phyloP scores from a whole-genome alignment of 768 basidiomycete genomes.

The Panus rudis region DNA sequence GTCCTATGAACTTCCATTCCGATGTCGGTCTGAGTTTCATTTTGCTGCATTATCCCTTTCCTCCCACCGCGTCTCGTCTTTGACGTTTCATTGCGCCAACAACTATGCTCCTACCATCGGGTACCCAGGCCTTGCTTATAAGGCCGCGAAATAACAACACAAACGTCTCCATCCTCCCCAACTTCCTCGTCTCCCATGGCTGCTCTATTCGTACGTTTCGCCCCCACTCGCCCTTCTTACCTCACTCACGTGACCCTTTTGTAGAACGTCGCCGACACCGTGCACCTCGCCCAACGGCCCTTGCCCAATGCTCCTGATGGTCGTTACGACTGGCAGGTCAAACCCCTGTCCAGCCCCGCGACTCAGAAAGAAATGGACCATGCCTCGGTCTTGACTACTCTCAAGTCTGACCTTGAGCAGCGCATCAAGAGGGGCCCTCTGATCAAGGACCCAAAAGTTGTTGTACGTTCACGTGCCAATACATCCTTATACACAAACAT shows the following conservation, averaged over 20 bases:
- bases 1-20: too few species aligned
- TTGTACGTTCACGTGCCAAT: background rate
- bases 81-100: too few species aligned
- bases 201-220: too few species aligned
- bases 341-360: slow-evolving; percentile 11
- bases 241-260: background rate
- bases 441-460: slow-evolving; percentile 8
- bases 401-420: slow-evolving; percentile 13
- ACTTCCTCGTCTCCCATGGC: too few species aligned
- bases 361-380: slow-evolving; percentile 23
- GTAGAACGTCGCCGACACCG: slow-evolving; percentile 24
- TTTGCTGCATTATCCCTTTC: too few species aligned
- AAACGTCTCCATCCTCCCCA: too few species aligned
- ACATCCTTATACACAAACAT: background rate
- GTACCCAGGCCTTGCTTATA: too few species aligned
- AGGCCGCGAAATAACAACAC: too few species aligned
- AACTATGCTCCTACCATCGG: too few species aligned
- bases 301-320: slow-evolving; percentile 37
- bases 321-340: slow-evolving; percentile 36
- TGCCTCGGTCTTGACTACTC: slow-evolving; percentile 30
- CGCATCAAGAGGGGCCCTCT: slow-evolving; percentile 10
- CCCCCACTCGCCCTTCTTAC: background rate
- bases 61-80: too few species aligned
- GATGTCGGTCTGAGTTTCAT: too few species aligned
- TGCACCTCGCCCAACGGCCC: slow-evolving; percentile 30